Evolutionary conservation across 495 filamentous ascomycete species (phyloP), one percentile per base, ranked within the genome.

Genomic region (Podospora anserina): DNA sequence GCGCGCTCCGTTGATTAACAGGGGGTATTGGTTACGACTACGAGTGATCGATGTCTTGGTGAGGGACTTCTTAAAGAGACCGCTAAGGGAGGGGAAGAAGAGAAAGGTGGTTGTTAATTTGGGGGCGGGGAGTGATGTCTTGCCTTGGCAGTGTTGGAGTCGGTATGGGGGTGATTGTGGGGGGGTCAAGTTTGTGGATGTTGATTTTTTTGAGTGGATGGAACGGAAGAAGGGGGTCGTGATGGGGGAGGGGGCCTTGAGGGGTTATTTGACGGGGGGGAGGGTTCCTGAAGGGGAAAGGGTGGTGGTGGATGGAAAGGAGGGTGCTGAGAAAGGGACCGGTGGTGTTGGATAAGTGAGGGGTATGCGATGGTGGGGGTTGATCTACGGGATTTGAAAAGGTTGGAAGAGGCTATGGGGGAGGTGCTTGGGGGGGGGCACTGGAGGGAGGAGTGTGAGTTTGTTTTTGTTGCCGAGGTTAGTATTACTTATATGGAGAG

Each of bases 401-500:
- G 78, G 28, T 81, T 97, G 7, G 79, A 87, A 57, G 69, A 79
- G 20, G 80, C 87, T 23, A 78, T 97, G 44, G 82, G 79, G 23
- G 75, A 69, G 4, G 81, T 88, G 55, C 68, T 91, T 15, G 66
- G 72, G n/a, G 71, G 65, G 20, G 81, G 89, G 32, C 75, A 88
- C 34, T 32, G 30, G 30, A 69, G 82, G 3, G 80, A 84, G 4
- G 80, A 84, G 3, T 88, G 85, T 68, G 78, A 82, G 11, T 82
- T 97, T 13, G 86, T 97, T 64, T 95, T 92, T 73, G 85, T 91
- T 3, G 93, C 92, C 0, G 94, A 97, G 78, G 93, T 97, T 5
- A 96, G 92, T 5, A 83, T 96, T 39, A 93, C 93, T 1, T 97
- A 97, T 71, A 97, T 97, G 93, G 87, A 92, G 57, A 84, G 84